A percentile compares a stretch with the other conserved stretches of the same genome.
phyloP scores from a whole-genome alignment of 116 monocot genomes.

The Posidonia oceanica region DNA sequence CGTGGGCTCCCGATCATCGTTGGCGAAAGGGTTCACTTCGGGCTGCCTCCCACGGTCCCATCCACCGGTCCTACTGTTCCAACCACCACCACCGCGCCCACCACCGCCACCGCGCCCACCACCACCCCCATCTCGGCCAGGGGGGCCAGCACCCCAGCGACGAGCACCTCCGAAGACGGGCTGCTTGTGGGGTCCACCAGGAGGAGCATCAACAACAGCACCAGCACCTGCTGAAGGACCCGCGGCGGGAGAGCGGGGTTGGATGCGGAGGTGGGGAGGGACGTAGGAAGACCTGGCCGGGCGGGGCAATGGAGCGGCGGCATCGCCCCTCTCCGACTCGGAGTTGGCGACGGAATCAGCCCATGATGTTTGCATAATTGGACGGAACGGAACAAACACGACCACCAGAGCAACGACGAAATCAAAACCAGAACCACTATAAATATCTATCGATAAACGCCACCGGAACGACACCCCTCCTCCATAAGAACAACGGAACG shows the following conservation, averaged over 20 bases:
- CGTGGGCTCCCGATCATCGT: neutral
- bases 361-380: conserved; percentile 65
- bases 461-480: too few species aligned
- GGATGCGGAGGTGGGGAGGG: conserved; percentile 64
- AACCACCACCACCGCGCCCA: conserved; percentile 28
- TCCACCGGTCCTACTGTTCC: conserved; percentile 37
- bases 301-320: conserved; percentile 10
- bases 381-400: neutral
- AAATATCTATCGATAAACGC: too few species aligned
- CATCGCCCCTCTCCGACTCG: conserved; percentile 8
- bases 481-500: too few species aligned
- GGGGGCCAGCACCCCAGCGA: neutral
- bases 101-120: neutral
- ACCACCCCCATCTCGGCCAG: neutral
- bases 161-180: neutral
- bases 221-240: neutral
- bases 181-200: neutral
- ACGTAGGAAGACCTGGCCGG: conserved; percentile 37
- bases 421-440: too few species aligned
- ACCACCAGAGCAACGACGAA: too few species aligned
- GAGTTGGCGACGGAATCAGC: conserved; percentile 46
- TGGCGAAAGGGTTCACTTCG: neutral
- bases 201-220: neutral
- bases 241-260: conserved; percentile 4
- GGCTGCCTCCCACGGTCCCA: conserved; percentile 25